Conservation (phyloP, 441 rosid species). For the Gossypium gossypioides region DNA sequence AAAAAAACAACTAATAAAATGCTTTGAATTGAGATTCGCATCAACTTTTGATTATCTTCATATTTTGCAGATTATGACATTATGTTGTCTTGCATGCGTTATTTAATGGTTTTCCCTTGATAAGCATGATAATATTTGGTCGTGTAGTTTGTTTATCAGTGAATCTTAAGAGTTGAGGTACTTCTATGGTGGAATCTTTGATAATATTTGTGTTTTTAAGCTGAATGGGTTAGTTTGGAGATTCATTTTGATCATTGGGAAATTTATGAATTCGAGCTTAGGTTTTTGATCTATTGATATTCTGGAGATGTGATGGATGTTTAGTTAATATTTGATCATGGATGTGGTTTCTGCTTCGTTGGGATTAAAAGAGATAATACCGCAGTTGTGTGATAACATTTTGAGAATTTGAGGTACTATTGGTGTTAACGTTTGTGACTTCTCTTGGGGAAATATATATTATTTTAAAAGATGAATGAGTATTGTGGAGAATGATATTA, state of each 20-base stretch:
- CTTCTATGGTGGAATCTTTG: not conserved
- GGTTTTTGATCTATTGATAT: not conserved
- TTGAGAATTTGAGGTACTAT: not conserved
- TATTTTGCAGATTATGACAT: not conserved
- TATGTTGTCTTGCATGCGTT: not conserved
- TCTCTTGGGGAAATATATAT: not conserved
- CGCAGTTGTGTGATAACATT: not conserved
- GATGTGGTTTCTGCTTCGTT: not conserved
- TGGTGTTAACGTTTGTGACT: not conserved
- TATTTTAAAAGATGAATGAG: not conserved
- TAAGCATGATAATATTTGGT: slow-evolving; percentile 2
- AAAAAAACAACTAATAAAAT: not conserved
- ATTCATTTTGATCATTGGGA: not conserved
- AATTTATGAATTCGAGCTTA: not conserved
- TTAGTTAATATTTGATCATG: not conserved
- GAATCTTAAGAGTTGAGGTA: not conserved
- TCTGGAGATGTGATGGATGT: not conserved
- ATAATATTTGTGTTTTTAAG: not conserved
- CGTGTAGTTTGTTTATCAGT: not conserved
- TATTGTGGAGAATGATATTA: not conserved
- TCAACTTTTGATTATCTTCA: not conserved
- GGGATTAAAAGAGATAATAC: not conserved
- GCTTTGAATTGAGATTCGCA: not conserved
- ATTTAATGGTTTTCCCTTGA: not conserved
- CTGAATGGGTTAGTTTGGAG: not conserved